Evolutionary conservation across 371 early-diverging fungal species (phyloP).

Genomic region (Mortierella sp.): DNA sequence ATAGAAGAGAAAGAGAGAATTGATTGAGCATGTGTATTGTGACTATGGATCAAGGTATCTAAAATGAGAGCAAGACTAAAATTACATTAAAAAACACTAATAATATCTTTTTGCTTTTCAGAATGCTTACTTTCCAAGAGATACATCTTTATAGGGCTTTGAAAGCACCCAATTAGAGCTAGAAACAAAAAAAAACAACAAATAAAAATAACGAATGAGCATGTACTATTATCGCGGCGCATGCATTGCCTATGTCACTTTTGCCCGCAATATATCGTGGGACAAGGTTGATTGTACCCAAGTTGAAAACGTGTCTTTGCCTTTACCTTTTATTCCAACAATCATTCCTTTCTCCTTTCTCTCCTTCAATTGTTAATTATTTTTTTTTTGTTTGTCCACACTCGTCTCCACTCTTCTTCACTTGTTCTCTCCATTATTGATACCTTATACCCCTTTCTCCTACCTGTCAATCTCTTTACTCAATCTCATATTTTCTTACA

Average conservation of each 20-base stretch:
- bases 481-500: background rate
- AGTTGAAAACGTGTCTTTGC: background rate
- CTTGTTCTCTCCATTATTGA: background rate
- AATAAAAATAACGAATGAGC: background rate
- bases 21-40: slow-evolving; percentile 1
- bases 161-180: no score
- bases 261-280: background rate
- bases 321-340: background rate
- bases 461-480: background rate
- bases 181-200: background rate
- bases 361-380: background rate
- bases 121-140: no score
- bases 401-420: no score
- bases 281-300: background rate
- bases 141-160: no score
- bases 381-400: background rate
- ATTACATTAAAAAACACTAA: background rate
- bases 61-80: background rate
- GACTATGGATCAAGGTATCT: background rate
- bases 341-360: background rate
- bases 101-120: background rate
- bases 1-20: no score
- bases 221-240: background rate
- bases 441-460: background rate
- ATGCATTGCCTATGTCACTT: background rate